These are phyloP conservation scores for Acmispon strigosus DNA, from an alignment of 306 rosid genomes.

Conservation along the genomic window DNA sequence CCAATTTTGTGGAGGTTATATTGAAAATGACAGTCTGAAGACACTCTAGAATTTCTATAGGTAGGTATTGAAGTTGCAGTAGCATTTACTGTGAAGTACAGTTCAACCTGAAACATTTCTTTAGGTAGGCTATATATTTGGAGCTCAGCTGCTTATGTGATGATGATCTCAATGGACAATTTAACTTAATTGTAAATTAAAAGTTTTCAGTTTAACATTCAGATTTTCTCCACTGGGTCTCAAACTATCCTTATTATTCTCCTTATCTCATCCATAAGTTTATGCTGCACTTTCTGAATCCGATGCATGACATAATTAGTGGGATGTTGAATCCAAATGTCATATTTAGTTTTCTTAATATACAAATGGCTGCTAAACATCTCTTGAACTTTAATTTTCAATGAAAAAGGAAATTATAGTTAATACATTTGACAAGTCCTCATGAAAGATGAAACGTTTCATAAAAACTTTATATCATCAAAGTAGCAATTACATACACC, in stretches of 20 bases:
- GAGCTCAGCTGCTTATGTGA: neutral
- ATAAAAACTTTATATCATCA: neutral
- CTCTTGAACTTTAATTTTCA: neutral
- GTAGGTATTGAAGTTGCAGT: neutral
- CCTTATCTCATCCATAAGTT: neutral
- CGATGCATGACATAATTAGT: too few relatives aligned
- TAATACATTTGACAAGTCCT: too few relatives aligned
- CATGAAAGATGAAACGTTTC: neutral
- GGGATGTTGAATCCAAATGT: too few relatives aligned
- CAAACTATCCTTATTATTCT: neutral
- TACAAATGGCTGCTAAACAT: neutral
- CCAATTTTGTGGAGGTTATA: neutral
- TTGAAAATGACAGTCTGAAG: neutral
- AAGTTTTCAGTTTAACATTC: neutral
- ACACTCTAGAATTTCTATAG: neutral
- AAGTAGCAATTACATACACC: neutral
- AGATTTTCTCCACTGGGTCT: too few relatives aligned
- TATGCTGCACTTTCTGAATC: too few relatives aligned
- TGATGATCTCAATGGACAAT: neutral
- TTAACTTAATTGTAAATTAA: neutral
- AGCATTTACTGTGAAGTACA: neutral
- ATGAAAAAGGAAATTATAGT: neutral
- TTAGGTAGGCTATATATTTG: too few relatives aligned
- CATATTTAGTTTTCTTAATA: too few relatives aligned
- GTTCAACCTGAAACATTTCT: too few relatives aligned